Conservation (phyloP, 2,329 filamentous ascomycete genomes). For the Aspergillus cejpii region DNA sequence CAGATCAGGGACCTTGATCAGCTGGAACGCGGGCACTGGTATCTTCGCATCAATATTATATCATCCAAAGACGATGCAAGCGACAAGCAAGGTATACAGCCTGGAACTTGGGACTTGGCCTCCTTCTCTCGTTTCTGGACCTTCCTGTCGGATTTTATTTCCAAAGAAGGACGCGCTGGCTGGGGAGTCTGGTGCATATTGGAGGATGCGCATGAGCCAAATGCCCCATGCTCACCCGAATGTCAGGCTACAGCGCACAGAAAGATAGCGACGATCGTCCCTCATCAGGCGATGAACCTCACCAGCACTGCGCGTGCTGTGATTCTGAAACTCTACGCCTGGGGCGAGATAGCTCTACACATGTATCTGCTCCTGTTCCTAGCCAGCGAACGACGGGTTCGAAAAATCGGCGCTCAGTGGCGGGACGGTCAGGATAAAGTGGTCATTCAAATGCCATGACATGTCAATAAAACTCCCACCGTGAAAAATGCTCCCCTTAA, state of each 20-base stretch:
- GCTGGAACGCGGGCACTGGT: conserved; percentile 75
- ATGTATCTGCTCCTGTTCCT: conserved; percentile 69
- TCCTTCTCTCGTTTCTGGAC: conserved; percentile 40
- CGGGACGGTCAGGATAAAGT: conserved; percentile 55
- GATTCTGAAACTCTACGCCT: conserved; percentile 64
- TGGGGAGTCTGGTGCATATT: conserved; percentile 43
- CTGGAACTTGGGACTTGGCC: conserved; percentile 26
- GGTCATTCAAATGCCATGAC: conserved; percentile 47
- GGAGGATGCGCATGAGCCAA: conserved; percentile 14
- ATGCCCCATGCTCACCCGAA: neutral
- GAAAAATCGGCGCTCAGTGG: conserved; percentile 57
- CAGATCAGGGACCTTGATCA: conserved; percentile 47
- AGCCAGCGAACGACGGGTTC: conserved; percentile 59
- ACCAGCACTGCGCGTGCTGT: conserved; percentile 22
- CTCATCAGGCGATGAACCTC: conserved; percentile 1
- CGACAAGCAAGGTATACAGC: neutral
- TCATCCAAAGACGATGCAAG: neutral
- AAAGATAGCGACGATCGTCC: neutral
- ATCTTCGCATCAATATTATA: conserved; percentile 54
- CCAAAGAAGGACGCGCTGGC: conserved; percentile 36
- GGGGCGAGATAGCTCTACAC: conserved; percentile 66
- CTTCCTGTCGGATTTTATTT: conserved; percentile 35
- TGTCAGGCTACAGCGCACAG: neutral
- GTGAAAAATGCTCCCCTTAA: too few species aligned
- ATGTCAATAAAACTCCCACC: too few species aligned